Base-by-base conservation (phyloP, 2,329 filamentous ascomycete species). In the Metarhizium brunneum region DNA sequence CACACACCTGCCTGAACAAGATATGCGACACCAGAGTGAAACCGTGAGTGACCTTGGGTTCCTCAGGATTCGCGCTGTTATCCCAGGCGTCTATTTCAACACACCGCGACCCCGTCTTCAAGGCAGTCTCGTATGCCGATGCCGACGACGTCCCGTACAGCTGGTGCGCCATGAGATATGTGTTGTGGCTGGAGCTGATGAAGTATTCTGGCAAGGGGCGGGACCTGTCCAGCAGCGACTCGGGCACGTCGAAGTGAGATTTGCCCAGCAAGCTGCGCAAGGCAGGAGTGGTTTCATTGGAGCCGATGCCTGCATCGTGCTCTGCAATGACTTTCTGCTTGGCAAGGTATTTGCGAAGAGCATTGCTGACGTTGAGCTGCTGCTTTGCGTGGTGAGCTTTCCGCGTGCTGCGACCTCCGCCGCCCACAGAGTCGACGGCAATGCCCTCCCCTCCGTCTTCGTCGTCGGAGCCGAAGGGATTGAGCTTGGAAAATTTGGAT, bases 41-140 rank as follows among this genome's bases (percentile, higher is more conserved):
- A 1, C 85, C 85, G 63, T 88, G 85, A 0, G 85, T 88, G 53
- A 87, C 84, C 64, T 86, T 87, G 4, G 84, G 85, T 65, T 87
- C 85, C 10, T 82, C 76, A 43, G 69, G 70, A 61, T 86, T 67
- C 8, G 83, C 78, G 42, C 78, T 73, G 50, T 85, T 76, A 62
- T 88, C 84, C 86, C 85, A 89, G 1, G 83, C 86, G 63, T 88
- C 85, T 54, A 88, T 88, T 69, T 89, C 86, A 42, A 89, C 84
- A 62, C 86, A 89, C 6, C 86, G 75, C 2, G 84, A 83, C 1
- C 85, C 86, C 0, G 83, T 80, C 35, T 70, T 72, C 16, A 89
- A 71, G 0, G 83, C 82, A 6, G 76, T 81, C 62, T 84, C 77
- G 64, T 89, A 89, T 0, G 83, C 85, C 4, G 75, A 71, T 7